Base-by-base conservation (phyloP, 163 green algal species). In the Chlorella variabilis region DNA sequence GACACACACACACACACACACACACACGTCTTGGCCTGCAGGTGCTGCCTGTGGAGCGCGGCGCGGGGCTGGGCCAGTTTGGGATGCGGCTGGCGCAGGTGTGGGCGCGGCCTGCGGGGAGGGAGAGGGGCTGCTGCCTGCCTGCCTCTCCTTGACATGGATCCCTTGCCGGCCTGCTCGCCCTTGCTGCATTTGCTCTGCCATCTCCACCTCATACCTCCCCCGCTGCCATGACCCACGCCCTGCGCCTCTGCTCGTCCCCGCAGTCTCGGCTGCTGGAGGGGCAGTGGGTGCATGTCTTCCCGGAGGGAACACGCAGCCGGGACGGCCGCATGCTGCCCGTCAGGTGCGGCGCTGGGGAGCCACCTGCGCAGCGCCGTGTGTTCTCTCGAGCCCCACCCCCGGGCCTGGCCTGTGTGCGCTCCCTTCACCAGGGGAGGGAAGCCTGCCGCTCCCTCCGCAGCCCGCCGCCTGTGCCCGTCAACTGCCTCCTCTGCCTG, bases 281-380 rank as follows among this genome's bases (percentile, higher is more conserved):
- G 0, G 95, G 95, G 11, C 93, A 96, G 56, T 98, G 95, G 95
- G 93, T 98, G 71, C 93, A 98, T 89, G 93, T 98, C 20, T 98
- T 98, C 62, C 94, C 94, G 0, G 94, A 98, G 82, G 94, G 92
- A 68, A 95, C 92, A 25, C 90, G 89, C 80, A 91, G 73, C 77
- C 81, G 85, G 17, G 83, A 87, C 61, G 85, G 79, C 11, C 65
- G 71, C 38, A 89, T 95, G 87, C 83, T 87, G 29, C 85, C 86
- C 20, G 83, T 92, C 45, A 85, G n/a, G n/a, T n/a, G n/a, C n/a
- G n/a, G n/a, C n/a, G n/a, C n/a, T n/a, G n/a, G n/a, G n/a, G n/a
- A n/a, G n/a, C n/a, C n/a, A n/a, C n/a, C n/a, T n/a, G n/a, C n/a
- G n/a, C n/a, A n/a, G n/a, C n/a, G n/a, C n/a, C n/a, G n/a, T n/a